Base-by-base conservation (phyloP, 1,139 yeast genomes). In the Meyerozyma athensensis region DNA sequence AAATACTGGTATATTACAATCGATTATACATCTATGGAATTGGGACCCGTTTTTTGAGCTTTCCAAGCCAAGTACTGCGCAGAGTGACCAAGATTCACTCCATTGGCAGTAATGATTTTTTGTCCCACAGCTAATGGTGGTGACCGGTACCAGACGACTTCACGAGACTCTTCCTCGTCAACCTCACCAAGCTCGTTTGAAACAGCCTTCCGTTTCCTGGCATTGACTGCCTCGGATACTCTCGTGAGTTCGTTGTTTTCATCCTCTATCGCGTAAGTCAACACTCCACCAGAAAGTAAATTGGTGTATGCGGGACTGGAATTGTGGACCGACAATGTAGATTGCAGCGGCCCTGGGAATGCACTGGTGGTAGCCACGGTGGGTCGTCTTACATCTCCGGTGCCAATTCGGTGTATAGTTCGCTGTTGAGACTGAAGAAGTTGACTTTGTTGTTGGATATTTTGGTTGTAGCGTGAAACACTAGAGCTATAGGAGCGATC, bases 121-220 rank as follows among this genome's bases (percentile, higher is more conserved):
- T 73, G 77, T 2, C 74, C 61, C 13, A 81, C 61, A 37, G 72
- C 65, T 7, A 82, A 64, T 9, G 96, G 95, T 6, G 96, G 89
- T 2, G 92, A 78, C 44, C 86, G 73, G 59, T 81, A 86, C 90
- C 96, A 89, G 16, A 86, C 61, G 30, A 83, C 64, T 39, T 82
- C 84, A 17, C 19, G 33, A 19, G 30, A 36, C 19, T 38, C 44
- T 9, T 53, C 59, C 6, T 49, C 40, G 10, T 50, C 42, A n/a
- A 52, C 58, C 8, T 44, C 46, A 2, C 38, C 40, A 12, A 18
- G 41, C 21, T 37, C 46, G 5, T 40, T 44, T 34, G 52, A 55
- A 26, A 47, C 40, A 36, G 44, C 41, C 39, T 54, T 52, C 40
- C 54, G 53, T 44, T 58, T 63, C 39, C 51, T 59, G 12, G 53